Base-by-base conservation (phyloP, 1,139 yeast genomes). In the Taphrina confusa region DNA sequence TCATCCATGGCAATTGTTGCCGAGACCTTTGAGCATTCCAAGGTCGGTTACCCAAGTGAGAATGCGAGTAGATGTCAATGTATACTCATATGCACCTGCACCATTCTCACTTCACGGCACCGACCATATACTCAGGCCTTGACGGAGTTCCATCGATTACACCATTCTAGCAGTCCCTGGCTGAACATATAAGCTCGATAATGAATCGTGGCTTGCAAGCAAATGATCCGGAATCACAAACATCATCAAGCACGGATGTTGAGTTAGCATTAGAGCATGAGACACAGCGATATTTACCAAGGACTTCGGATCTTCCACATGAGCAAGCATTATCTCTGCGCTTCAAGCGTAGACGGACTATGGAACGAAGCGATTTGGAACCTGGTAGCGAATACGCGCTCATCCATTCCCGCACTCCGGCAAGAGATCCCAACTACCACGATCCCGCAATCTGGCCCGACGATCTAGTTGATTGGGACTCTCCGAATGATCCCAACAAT, bases 401-500 rank as follows among this genome's bases (percentile, higher is more conserved):
- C n/a, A 30, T 33, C 12, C 52, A 47, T 30, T 47, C 52, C 12
- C 8, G 52, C 4, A 47, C 52, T 11, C 52, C 52, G 9, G 34
- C 31, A n/a, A 39, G 52, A 6, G 52, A 47, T 33, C 52, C 52
- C 16, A 33, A 47, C 18, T 47, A 47, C 20, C 52, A 47, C 20
- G 52, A 47, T 22, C 52, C 52, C 4, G 52, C 52, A 16, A 47
- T 33, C 14, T 47, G 52, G 52, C 40, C 39, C 12, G 52, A 47
- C 52, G 52, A 52, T 20, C 40, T 65, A 12, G 75, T 72, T 1
- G 68, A 63, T 23, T 80, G 81, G 82, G 79, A 79, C 58, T 78
- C 80, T 2, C 77, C 74, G 0, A 75, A 78, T 61, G 86, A 82
- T 66, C 82, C 83, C 0, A 83, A 79, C 52, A 75, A 82, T 66